Evolutionary conservation across 2,329 filamentous ascomycete species (phyloP), one percentile per base, ranked within the genome.

Genomic region (Neurospora sp.): DNA sequence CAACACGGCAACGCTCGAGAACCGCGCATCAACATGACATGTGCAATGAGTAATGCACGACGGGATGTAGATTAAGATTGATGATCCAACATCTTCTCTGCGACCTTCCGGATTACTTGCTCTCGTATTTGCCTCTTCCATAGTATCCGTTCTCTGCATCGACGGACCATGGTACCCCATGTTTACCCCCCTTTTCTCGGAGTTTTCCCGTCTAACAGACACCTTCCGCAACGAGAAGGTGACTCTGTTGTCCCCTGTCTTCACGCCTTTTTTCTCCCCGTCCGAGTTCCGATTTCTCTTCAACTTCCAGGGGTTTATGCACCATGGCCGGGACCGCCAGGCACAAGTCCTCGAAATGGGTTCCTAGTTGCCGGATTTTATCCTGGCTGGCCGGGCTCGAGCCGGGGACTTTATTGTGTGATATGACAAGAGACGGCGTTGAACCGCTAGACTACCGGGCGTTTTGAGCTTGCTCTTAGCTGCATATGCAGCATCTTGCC

Each of bases 181-280:
- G 15, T 52, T 23, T 23, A 52, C 19, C 43, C 43, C 19, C 43
- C 43, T 23, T 52, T 52, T 23, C 19, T 52, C n/a, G 1, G 8
- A 33, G 23, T 62, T 33, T 58, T 62, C 23, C 23, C 28, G 52
- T 28, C 52, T 62, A 62, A 66, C 42, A 62, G 38, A 43, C 19
- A 69, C 68, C 68, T 69, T 69, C 68, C 68, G n/a, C 68, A 69
- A 66, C n/a, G 38, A 69, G 68, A 69, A 69, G 68, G 68, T 69
- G 68, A 69, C 68, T 42, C 23, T 33, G 13, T 19, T 15, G 40
- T 7, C 52, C 52, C 52, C 52, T 62, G 52, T 62, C 52, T 33
- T 62, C 13, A 36, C 23, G 52, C 52, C 15, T 33, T 36, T 58
- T 33, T 62, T 43, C 19, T 43, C 42, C 7, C 43, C 43, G 43